A percentile compares a stretch with the other conserved stretches of the same genome.
These are phyloP conservation scores for Hypomyces rosellus DNA, from an alignment of 2,329 filamentous ascomycete species.

Conservation along the genomic window DNA sequence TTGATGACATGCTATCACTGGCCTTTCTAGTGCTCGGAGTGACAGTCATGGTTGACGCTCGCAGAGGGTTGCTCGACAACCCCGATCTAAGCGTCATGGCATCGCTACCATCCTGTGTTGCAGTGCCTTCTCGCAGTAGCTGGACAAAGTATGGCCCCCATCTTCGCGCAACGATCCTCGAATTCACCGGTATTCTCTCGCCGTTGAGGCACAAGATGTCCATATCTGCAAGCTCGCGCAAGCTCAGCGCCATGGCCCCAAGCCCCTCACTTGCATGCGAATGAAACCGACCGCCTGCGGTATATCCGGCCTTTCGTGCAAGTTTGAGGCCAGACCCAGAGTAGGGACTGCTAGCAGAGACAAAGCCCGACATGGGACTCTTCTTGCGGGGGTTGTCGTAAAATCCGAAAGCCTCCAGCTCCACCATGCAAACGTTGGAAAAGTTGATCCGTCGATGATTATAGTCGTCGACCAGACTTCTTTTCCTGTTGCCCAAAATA, in stretches of 20 bases:
- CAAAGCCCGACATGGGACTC: slow-evolving; percentile 72
- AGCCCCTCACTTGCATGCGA: slow-evolving; percentile 77
- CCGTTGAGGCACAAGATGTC: slow-evolving; percentile 88
- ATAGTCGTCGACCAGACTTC: slow-evolving; percentile 94
- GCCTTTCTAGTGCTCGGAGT: slow-evolving; percentile 58
- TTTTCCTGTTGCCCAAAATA: slow-evolving; percentile 86
- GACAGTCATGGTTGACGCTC: slow-evolving; percentile 81
- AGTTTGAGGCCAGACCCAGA: slow-evolving; percentile 51
- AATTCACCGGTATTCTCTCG: slow-evolving; percentile 90
- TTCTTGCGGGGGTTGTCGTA: slow-evolving; percentile 89
- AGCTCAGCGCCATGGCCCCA: slow-evolving; percentile 68
- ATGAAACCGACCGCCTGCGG: slow-evolving; percentile 69
- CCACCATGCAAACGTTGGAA: slow-evolving; percentile 91
- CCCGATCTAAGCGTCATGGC: slow-evolving; percentile 66
- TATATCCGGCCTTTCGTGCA: slow-evolving; percentile 54
- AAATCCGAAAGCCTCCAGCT: slow-evolving; percentile 92
- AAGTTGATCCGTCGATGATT: slow-evolving; percentile 98
- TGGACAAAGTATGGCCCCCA: slow-evolving; percentile 98
- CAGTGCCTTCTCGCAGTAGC: slow-evolving; percentile 73
- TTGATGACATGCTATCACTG: slow-evolving; percentile 42
- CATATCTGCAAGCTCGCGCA: slow-evolving; percentile 93
- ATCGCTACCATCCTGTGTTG: slow-evolving; percentile 66
- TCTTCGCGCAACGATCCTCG: slow-evolving; percentile 74
- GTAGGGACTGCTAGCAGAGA: slow-evolving; percentile 71
- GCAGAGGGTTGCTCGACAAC: slow-evolving; percentile 49